Evolutionary conservation across 768 basidiomycete genomes (phyloP).

Genomic region (Mycena capillaripes): DNA sequence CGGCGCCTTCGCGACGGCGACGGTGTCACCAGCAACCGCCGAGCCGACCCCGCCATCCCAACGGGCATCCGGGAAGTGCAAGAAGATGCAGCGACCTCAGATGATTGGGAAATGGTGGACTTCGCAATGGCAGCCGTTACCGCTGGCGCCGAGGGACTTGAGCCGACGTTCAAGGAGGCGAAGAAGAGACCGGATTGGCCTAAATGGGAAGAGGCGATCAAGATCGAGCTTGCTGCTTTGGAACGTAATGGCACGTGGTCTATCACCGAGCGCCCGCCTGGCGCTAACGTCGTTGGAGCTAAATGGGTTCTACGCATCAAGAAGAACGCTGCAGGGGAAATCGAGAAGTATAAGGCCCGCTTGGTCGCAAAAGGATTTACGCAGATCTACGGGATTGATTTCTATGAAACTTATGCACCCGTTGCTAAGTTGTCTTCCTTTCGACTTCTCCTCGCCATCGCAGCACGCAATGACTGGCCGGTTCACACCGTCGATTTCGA

Average conservation of each 20-base stretch:
- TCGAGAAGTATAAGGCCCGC: slow-evolving; percentile 14
- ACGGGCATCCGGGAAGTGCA: slow-evolving; percentile 31
- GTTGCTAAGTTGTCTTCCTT: slow-evolving; percentile 3
- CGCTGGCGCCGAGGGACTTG: background rate
- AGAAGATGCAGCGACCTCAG: slow-evolving; percentile 39
- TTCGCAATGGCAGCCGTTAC: slow-evolving; percentile 35
- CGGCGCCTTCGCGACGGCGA: slow-evolving; percentile 26
- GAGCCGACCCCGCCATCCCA: slow-evolving; percentile 21
- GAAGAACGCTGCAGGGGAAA: no score
- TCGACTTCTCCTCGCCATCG: no score
- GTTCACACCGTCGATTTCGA: background rate
- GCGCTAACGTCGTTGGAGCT: slow-evolving; percentile 41
- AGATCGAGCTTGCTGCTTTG: slow-evolving; percentile 32
- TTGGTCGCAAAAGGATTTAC: slow-evolving; percentile 58
- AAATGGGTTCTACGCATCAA: slow-evolving; percentile 32
- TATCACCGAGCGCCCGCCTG: no score
- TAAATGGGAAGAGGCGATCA: slow-evolving; percentile 22
- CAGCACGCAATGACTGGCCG: no score
- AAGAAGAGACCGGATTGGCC: slow-evolving; percentile 27
- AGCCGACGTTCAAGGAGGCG: no score
- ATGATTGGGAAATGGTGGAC: slow-evolving; percentile 28
- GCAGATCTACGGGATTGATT: slow-evolving; percentile 55
- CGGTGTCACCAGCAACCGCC: slow-evolving; percentile 12
- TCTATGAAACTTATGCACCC: slow-evolving; percentile 35
- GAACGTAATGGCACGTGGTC: no score